Percentiles rank a stretch among this genome's conserved stretches.
phyloP scores from a whole-genome alignment of 2,329 filamentous ascomycete genomes.

The Mollisia scopiformis region DNA sequence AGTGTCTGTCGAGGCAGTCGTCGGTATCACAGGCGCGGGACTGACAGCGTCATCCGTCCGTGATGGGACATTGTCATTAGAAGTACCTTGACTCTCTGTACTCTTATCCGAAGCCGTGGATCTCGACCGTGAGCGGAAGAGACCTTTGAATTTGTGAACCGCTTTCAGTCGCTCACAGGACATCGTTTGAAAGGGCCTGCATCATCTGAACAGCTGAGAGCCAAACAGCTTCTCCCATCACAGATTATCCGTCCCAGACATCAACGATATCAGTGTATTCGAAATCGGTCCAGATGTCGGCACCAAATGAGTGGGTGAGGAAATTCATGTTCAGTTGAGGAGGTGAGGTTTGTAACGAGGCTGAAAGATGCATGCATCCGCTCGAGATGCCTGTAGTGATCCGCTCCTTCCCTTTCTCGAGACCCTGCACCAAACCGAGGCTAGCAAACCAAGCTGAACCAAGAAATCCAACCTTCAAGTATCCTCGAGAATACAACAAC shows the following conservation, averaged over 20 bases:
- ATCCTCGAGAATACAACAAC: background rate
- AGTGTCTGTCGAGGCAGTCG: background rate
- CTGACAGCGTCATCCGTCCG: background rate
- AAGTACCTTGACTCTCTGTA: background rate
- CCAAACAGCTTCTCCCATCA: too few relatives aligned
- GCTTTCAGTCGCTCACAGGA: background rate
- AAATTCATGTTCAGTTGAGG: background rate
- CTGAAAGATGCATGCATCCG: background rate
- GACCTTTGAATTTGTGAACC: background rate
- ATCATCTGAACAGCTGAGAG: background rate
- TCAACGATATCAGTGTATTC: background rate
- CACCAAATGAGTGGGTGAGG: background rate
- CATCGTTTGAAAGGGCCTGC: background rate
- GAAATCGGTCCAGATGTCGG: background rate
- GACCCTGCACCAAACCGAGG: background rate
- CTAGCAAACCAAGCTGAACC: background rate
- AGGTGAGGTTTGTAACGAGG: background rate
- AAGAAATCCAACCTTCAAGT: conserved; percentile 1
- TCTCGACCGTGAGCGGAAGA: background rate
- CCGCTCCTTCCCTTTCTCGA: too few relatives aligned
- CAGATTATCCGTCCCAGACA: background rate
- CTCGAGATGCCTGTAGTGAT: background rate
- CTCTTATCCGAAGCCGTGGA: background rate
- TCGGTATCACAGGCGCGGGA: background rate
- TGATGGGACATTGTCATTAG: background rate